Conservation (phyloP, 2,329 filamentous ascomycete species). For the Verticillium longisporum region DNA sequence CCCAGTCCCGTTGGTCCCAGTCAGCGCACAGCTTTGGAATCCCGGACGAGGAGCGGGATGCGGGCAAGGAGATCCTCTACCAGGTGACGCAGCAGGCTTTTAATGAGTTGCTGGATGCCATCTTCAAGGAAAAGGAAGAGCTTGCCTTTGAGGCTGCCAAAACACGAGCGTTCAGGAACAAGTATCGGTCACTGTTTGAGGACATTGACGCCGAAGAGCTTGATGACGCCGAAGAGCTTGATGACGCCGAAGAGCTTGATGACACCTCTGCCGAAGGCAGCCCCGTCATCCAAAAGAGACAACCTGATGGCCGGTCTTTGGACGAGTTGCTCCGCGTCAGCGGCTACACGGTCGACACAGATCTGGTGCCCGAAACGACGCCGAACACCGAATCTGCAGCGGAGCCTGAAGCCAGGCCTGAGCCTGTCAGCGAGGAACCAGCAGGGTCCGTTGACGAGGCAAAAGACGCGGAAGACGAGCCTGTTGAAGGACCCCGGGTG, state of each 20-base stretch:
- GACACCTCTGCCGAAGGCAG: neutral
- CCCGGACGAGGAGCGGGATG: slow-evolving; percentile 72
- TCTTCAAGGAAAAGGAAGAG: slow-evolving; percentile 80
- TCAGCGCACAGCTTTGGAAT: slow-evolving; percentile 73
- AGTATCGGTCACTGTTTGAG: slow-evolving; percentile 42
- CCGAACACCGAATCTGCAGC: neutral
- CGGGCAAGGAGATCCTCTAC: slow-evolving; percentile 83
- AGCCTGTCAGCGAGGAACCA: neutral
- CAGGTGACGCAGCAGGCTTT: slow-evolving; percentile 88
- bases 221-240: slow-evolving; percentile 18
- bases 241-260: slow-evolving; percentile 17
- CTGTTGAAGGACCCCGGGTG: neutral
- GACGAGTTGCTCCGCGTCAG: slow-evolving; percentile 34
- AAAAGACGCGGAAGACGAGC: slow-evolving; percentile 8
- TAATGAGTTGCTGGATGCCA: slow-evolving; percentile 81
- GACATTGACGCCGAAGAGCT: no score
- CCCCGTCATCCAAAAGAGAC: neutral
- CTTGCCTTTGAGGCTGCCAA: slow-evolving; percentile 60
- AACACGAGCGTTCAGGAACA: slow-evolving; percentile 55
- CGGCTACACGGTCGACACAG: slow-evolving; percentile 34
- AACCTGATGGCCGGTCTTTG: slow-evolving; percentile 22
- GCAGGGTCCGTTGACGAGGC: neutral
- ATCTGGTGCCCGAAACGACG: neutral
- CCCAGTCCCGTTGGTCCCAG: slow-evolving; percentile 63
- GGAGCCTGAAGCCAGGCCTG: neutral